Evolutionary conservation across 2,329 filamentous ascomycete species (phyloP).

Genomic region (Trichophyton benhamiae): DNA sequence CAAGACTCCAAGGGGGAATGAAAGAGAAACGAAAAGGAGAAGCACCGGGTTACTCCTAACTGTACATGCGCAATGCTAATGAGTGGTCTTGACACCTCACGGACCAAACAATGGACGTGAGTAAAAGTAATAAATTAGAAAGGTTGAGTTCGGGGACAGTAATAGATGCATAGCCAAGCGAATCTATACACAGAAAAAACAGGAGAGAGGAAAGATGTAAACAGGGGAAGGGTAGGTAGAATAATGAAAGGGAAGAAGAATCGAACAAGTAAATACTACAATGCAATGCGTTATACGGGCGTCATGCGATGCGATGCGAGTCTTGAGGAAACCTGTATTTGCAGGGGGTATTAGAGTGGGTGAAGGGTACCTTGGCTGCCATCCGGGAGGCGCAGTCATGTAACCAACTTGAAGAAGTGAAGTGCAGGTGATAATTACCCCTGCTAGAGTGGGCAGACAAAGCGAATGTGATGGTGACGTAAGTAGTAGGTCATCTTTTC

Average conservation of each 20-base stretch:
- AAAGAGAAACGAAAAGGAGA: not conserved
- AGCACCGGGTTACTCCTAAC: constrained; percentile 1
- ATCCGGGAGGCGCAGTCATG: not conserved
- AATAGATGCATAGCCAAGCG: not conserved
- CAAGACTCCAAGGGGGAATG: not conserved
- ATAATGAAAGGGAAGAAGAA: too few relatives aligned
- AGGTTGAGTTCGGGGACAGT: not conserved
- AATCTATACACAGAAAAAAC: not conserved
- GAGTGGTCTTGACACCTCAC: not conserved
- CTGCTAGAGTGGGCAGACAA: not conserved
- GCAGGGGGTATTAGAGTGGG: not conserved
- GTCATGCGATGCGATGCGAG: not conserved
- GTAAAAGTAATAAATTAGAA: not conserved
- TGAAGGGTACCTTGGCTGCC: not conserved
- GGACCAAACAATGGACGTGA: not conserved
- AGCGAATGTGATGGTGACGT: not conserved
- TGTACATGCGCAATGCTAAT: not conserved
- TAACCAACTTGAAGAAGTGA: not conserved
- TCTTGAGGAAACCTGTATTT: not conserved
- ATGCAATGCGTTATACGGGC: constrained; percentile 1
- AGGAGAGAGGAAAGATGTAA: not conserved
- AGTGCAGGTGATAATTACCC: not conserved
- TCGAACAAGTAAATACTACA: not conserved
- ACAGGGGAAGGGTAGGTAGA: too few relatives aligned
- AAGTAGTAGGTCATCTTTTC: too few relatives aligned